Conservation (phyloP, 2,329 filamentous ascomycete species). For the Microdochium trichocladiopsis region DNA sequence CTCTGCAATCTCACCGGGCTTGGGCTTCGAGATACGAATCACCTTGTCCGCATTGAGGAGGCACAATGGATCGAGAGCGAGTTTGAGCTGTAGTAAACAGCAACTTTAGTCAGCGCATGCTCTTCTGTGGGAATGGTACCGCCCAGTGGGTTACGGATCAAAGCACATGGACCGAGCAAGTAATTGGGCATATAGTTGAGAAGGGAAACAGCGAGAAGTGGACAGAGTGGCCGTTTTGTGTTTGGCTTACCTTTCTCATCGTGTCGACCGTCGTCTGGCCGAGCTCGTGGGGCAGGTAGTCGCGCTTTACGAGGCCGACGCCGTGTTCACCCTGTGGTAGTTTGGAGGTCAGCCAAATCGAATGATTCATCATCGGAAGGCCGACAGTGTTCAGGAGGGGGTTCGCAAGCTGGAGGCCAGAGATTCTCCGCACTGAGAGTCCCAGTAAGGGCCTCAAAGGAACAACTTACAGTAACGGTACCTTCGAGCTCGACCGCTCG, state of each 20-base stretch:
- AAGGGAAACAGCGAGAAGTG: too few relatives aligned
- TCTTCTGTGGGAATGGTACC: too few relatives aligned
- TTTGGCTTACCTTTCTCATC: constrained; percentile 82
- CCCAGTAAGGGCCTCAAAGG: neutral
- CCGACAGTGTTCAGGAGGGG: neutral
- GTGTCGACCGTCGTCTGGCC: constrained; percentile 68
- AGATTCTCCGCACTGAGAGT: too few relatives aligned
- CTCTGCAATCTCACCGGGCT: constrained; percentile 36
- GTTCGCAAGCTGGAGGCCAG: too few relatives aligned
- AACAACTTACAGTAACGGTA: constrained; percentile 58
- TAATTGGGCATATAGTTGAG: too few relatives aligned
- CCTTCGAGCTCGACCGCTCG: constrained; percentile 78
- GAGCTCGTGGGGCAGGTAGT: constrained; percentile 74
- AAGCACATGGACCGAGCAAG: too few relatives aligned
- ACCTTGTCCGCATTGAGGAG: constrained; percentile 66
- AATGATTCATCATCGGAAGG: neutral
- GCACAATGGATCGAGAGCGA: constrained; percentile 70
- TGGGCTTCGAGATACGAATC: constrained; percentile 51
- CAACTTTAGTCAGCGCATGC: too few relatives aligned
- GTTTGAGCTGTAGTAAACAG: constrained; percentile 57
- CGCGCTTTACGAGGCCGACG: constrained; percentile 76
- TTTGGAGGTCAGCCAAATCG: too few relatives aligned
- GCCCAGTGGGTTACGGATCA: too few relatives aligned
- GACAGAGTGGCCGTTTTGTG: too few relatives aligned
- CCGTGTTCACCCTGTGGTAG: constrained; percentile 68